Conservation (phyloP, 176 grass and related monocot genomes). For the barley (Hordeum vulgare) region DNA sequence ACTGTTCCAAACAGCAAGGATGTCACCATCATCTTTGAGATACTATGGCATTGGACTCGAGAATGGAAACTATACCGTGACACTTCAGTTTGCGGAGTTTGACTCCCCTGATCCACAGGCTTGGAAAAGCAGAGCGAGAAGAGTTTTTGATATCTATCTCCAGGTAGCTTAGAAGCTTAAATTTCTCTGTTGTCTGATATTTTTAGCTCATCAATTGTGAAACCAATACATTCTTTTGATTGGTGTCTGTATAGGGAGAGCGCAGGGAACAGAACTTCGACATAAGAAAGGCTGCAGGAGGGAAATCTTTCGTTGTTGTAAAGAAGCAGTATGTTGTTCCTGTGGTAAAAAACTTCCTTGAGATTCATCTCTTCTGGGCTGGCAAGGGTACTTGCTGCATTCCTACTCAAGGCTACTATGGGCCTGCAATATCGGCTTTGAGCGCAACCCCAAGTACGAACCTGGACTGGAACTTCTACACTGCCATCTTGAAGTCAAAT, state of each 20-base stretch:
- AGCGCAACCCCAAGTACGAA: slow-evolving; percentile 57
- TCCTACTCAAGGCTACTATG: slow-evolving; percentile 67
- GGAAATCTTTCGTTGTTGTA: slow-evolving; percentile 51
- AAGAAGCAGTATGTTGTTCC: slow-evolving; percentile 33
- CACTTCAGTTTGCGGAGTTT: slow-evolving; percentile 63
- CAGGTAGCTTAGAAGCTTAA: slow-evolving; percentile 35
- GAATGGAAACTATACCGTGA: slow-evolving; percentile 89
- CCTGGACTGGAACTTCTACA: not conserved
- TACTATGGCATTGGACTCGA: slow-evolving; percentile 89
- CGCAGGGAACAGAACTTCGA: slow-evolving; percentile 72
- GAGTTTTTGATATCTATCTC: slow-evolving; percentile 87
- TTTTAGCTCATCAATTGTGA: not conserved
- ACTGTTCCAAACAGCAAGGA: slow-evolving; percentile 58
- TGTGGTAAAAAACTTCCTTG: slow-evolving; percentile 75
- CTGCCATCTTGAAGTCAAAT: not conserved
- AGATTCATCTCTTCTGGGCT: slow-evolving; percentile 96
- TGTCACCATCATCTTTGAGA: slow-evolving; percentile 79
- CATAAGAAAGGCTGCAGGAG: slow-evolving; percentile 64
- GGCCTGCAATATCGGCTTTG: slow-evolving; percentile 64
- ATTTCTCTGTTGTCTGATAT: not conserved
- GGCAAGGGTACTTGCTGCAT: slow-evolving; percentile 86
- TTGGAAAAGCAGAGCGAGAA: slow-evolving; percentile 61
- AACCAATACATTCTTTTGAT: not conserved
- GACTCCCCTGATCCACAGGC: slow-evolving; percentile 22
- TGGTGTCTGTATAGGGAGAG: slow-evolving; percentile 50